Evolutionary conservation across 208 protist species (phyloP), one percentile per base, ranked within the genome.

Genomic region (Leishmania mexicana): DNA sequence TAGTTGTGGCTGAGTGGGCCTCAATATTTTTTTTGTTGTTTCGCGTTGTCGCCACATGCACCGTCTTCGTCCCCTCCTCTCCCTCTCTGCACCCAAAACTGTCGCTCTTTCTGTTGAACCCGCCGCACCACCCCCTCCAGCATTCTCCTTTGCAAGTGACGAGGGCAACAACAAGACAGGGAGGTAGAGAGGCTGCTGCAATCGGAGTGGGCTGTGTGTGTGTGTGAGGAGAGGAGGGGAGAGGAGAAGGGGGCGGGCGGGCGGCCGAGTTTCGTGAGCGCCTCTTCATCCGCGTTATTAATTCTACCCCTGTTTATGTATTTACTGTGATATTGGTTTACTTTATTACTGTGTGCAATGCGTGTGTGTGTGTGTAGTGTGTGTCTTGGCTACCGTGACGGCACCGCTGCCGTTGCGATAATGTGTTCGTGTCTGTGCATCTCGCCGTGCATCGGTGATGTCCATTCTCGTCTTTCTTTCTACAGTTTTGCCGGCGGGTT

Each of bases 321-420:
- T 72, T 45, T 80, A 47, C 40, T 62, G 74, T 64, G 35, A 65
- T 51, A n/a, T 65, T n/a, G 38, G 8, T 51, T 67, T 31, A 51
- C 75, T 40, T 64, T 65, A 45, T 67, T 49, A n/a, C 57, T 76
- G n/a, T 45, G 7, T 72, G 42, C 31, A 74, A 77, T 57, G 28
- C 15, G n/a, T 45, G 13, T 76, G 28, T 57, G 7, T 35, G 68
- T 73, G 40, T 53, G 40, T 73, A 1, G 3, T 62, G 17, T 28
- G 57, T 62, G 24, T 62, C 28, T 24, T 24, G 57, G 8, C 21
- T 15, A 65, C 60, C 60, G 28, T 65, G 60, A 65, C 60, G 10
- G 60, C n/a, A 19, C 60, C n/a, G 60, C 28, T 65, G 24, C 28
- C n/a, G n/a, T 35, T 35, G 8, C 24, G 11, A n/a, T 72, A 17